Conservation (phyloP, 2,329 filamentous ascomycete genomes). For the Trichoderma aggressivum region DNA sequence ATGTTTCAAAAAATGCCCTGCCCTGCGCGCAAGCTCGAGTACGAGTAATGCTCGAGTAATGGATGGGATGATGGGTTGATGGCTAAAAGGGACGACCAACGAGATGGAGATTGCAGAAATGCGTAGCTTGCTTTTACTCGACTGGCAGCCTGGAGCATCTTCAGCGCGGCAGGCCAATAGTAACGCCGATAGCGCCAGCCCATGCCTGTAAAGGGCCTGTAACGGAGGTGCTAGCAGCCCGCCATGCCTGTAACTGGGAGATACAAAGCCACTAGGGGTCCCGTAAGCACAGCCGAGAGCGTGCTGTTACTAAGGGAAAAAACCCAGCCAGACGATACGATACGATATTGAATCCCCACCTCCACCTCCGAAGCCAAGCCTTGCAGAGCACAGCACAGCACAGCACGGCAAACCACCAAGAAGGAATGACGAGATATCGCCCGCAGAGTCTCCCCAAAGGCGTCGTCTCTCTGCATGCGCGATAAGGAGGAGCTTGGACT, state of each 20-base stretch:
- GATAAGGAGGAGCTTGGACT: not conserved
- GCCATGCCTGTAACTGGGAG: not conserved
- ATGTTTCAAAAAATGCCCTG: not conserved
- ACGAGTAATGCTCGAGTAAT: not conserved
- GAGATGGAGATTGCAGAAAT: not conserved
- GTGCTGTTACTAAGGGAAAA: not conserved
- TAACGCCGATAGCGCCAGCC: not conserved
- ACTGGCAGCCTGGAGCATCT: not conserved
- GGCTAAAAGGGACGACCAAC: not conserved
- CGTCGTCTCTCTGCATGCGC: slow-evolving; percentile 1
- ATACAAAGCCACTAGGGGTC: not conserved
- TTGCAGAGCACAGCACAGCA: slow-evolving; percentile 4
- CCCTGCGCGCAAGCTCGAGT: not conserved
- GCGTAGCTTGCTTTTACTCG: not conserved
- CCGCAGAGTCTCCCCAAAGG: not conserved
- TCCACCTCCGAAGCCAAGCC: slow-evolving; percentile 8
- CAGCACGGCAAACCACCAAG: not conserved
- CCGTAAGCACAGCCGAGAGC: not conserved
- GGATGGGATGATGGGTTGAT: not conserved
- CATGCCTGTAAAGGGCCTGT: not conserved
- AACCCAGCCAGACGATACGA: too few species aligned
- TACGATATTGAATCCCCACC: not conserved
- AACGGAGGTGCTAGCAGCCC: not conserved
- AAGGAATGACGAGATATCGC: slow-evolving; percentile 11
- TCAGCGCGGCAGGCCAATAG: not conserved